A percentile compares a stretch with the other conserved stretches of the same genome.
phyloP scores from a whole-genome alignment of 129 eudicot genomes.

The Gnaphalium uliginosum region DNA sequence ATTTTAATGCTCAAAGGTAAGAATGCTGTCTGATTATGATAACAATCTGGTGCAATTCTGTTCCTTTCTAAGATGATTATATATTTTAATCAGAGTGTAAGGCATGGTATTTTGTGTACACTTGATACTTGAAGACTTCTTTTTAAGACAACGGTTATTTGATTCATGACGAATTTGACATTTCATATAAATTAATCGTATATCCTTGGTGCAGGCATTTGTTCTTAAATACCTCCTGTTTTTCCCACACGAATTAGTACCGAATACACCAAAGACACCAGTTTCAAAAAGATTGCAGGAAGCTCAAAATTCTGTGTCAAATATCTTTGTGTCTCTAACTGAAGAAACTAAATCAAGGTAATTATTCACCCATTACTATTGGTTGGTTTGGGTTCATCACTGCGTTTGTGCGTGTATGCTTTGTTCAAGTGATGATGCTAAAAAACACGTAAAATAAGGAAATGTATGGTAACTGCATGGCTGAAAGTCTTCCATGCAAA shows the following conservation, averaged over 20 bases:
- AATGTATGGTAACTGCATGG: background rate
- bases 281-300: conserved; percentile 38
- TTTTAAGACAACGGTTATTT: background rate
- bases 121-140: background rate
- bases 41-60: background rate
- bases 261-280: conserved; percentile 33
- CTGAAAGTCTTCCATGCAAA: background rate
- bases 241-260: conserved; percentile 50
- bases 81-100: background rate
- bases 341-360: conserved; percentile 82
- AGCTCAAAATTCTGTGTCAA: conserved; percentile 44
- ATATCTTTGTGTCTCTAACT: conserved; percentile 60
- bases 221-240: conserved; percentile 86
- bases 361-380: conserved; percentile 21
- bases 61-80: background rate
- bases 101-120: background rate
- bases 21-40: background rate
- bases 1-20: background rate
- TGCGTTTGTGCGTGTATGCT: background rate
- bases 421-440: background rate
- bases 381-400: conserved; percentile 15
- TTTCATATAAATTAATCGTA: conserved; percentile 1
- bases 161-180: conserved; percentile 5
- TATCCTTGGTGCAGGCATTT: conserved; percentile 71
- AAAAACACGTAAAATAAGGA: background rate